Conservation (phyloP, 306 rosid species). For the Lathyrus oleraceus region DNA sequence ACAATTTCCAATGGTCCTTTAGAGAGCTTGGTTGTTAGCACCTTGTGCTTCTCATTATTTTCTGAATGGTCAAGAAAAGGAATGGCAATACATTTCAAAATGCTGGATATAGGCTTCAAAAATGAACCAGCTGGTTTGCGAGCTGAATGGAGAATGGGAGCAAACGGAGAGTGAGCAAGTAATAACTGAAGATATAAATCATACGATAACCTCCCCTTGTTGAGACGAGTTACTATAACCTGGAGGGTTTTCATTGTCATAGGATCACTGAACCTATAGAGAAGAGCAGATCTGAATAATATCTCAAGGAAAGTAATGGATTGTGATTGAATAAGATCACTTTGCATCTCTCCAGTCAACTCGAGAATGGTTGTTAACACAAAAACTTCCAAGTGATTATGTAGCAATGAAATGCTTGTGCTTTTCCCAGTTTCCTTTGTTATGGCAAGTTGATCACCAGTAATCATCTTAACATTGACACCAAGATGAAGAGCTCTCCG, state of each 20-base stretch:
- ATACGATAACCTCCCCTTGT: constrained; percentile 56
- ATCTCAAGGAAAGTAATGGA: constrained; percentile 70
- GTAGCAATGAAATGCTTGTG: constrained; percentile 45
- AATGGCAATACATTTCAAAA: constrained; percentile 62
- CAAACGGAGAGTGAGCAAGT: constrained; percentile 88
- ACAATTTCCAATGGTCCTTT: constrained; percentile 62
- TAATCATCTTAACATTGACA: constrained; percentile 98
- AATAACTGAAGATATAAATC: constrained; percentile 68
- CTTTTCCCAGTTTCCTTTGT: constrained; percentile 68
- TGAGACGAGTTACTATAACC: constrained; percentile 49
- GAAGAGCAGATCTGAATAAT: constrained; percentile 67
- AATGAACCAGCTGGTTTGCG: constrained; percentile 55
- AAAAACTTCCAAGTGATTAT: constrained; percentile 62
- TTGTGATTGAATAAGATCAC: constrained; percentile 50
- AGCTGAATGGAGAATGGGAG: constrained; percentile 54
- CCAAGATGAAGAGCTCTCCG: no score
- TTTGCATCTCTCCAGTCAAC: constrained; percentile 51
- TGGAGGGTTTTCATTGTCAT: constrained; percentile 62
- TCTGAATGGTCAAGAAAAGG: constrained; percentile 45
- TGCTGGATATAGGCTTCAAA: constrained; percentile 69
- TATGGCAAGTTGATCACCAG: constrained; percentile 99
- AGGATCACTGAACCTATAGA: constrained; percentile 71
- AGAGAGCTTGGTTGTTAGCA: constrained; percentile 37
- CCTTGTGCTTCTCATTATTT: constrained; percentile 38
- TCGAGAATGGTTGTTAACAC: constrained; percentile 60